Base-by-base conservation (phyloP, 192 early-diverging fungal genomes). In the Podila horticola region DNA sequence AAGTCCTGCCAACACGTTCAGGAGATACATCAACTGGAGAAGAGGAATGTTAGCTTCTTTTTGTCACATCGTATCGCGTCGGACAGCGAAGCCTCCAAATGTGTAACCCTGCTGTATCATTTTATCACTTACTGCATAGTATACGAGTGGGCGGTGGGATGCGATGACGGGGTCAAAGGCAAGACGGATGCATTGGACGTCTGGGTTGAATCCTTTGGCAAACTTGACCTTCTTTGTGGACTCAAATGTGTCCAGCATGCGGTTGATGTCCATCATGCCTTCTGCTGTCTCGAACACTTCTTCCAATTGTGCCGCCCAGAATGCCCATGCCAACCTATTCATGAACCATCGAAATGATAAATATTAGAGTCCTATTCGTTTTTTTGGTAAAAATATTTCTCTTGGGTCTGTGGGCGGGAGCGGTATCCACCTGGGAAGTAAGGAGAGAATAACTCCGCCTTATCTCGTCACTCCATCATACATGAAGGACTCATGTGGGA, bases 171-270 rank as follows among this genome's bases (percentile, higher is more conserved):
- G 77, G 55, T 91, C 90, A 5, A 91, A 55, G 26, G 58, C 84
- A n/a, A 91, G 66, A 3, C 87, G 84, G 50, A 91, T 86, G 71
- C 90, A 91, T 58, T 82, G 64, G 22, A 86, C 59, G 13, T 75
- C 28, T 0, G 70, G 70, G 66, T 86, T 84, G 41, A 74, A 81
- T 34, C 86, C 85, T 19, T 82, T 50, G 45, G 71, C 48, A 48
- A 89, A 86, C n/a, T 79, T 74, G 22, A 87, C 22, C 13, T 84
- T 70, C 38, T 74, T 82, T 51, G 52, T 50, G 20, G 48, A 60
- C 52, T 89, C 86, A 6, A 82, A 58, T 0, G 30, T 70, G 7
- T 65, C 41, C 4, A 87, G 52, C 72, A 83, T 86, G 60, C 72
- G 70, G 1, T 83, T 65, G 28, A 89, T 34, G 26, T 87, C 88